Evolutionary conservation across 345 rosid species (phyloP), one percentile per base, ranked within the genome.

Genomic region (Conringia planisiliqua): DNA sequence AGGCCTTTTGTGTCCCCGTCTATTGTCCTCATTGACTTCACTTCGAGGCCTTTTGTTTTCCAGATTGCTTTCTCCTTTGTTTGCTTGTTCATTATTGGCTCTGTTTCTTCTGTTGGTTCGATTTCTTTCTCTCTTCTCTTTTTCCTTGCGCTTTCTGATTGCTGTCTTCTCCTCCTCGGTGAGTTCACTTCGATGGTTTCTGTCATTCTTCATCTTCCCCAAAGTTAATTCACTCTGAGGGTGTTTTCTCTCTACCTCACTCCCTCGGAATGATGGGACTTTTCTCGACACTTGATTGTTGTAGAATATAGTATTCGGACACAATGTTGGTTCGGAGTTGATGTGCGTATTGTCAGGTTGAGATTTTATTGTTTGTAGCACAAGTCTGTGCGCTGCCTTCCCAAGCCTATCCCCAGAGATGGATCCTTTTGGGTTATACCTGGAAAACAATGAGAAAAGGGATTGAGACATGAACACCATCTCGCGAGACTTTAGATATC

Each of bases 321-420:
- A 66, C 22, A 71, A 40, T 16, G 30, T 32, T 66, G 73, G 27
- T 65, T 24, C 77, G 4, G 68, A 12, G 55, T 40, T 32, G 10
- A 65, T 22, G 38, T 7, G 78, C 29, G 73, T 76, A 62, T 40
- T 65, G 52, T 76, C 82, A 30, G 40, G 68, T 68, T 80, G 83
- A 67, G 60, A 14, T 22, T 80, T 94, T 75, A 92, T 83, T 70
- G 91, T 89, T 70, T 87, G 86, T 60, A 75, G 70, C 66, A 92
- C 81, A 43, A 92, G 89, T 38, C 88, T 85, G 71, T 87, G 91
- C 2, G 97, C 87, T 72, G 85, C 94, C 27, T 86, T 86, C 77
- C 89, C 90, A 32, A 92, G 94, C 80, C 84, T 87, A 55, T 50
- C 80, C 17, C 93, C 88, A 48, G 90, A 82, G 51, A 86, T 61